Base-by-base conservation (phyloP, 495 filamentous ascomycete genomes). In the Xylaria nigripes region DNA sequence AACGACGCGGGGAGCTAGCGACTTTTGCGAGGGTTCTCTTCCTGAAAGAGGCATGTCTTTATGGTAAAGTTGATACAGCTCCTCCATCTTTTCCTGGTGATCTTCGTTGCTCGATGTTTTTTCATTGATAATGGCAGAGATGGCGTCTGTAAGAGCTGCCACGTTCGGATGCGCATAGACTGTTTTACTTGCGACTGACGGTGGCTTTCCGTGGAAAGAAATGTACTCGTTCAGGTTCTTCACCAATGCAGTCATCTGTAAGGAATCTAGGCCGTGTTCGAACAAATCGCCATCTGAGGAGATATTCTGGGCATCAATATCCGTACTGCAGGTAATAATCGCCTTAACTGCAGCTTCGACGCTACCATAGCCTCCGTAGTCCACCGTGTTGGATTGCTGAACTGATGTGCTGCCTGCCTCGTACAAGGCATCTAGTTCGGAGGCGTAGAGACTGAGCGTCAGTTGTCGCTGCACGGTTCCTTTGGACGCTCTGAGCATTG, bases 401-500 rank as follows among this genome's bases (percentile, higher is more conserved):
- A 25, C 13, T 29, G 29, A 1, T 10, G 12, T 34, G 10, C 4
- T n/a, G 7, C 5, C 40, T n/a, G 45, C 32, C 0, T 41, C 9
- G 27, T 76, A 80, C 6, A 79, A 54, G 0, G 59, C 54, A 41
- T 76, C 68, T 30, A 83, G 67, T 47, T 78, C 75, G 1, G 65
- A 56, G 15, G 64, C 53, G 56, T 80, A 82, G n/a, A 70, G 54
- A n/a, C 70, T 62, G 3, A 74, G 49, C 7, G 72, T 73, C 10
- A 65, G 47, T 27, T 63, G 62, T 6, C 79, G 66, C 59, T 75
- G 69, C 0, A 77, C 65, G 0, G 74, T 76, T 0, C 78, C 80
- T 66, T 83, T 81, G 2, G 62, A 67, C 2, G 78, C 70, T 15
- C 66, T 49, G 21, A 70, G 51, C 51, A 81, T 72, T 2, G 76